A percentile compares a stretch with the other conserved stretches of the same genome.
phyloP scores from a whole-genome alignment of 2,329 filamentous ascomycete species.

The Phoma sp. region DNA sequence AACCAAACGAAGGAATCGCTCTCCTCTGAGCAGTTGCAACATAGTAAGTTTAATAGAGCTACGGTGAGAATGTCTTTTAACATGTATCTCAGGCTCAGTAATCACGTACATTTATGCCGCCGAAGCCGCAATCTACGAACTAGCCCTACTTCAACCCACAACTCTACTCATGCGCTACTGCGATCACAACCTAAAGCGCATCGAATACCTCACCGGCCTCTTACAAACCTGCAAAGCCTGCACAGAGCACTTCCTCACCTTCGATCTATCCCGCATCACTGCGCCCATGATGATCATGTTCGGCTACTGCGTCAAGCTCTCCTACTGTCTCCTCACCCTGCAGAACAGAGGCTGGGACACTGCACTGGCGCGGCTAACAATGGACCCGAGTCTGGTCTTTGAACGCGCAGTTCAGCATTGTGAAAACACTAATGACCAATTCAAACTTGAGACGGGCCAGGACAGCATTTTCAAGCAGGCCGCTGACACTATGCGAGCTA shows the following conservation, averaged over 20 bases:
- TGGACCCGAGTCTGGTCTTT: conserved; percentile 18
- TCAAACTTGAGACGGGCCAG: conserved; percentile 22
- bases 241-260: conserved; percentile 14
- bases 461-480: conserved; percentile 24
- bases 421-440: conserved; percentile 12
- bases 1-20: conserved; percentile 16
- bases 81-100: conserved; percentile 8
- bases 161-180: conserved; percentile 9
- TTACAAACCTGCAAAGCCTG: conserved; percentile 21
- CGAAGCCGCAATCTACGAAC: conserved; percentile 24
- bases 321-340: conserved; percentile 20
- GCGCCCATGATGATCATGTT: conserved; percentile 23
- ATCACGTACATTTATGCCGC: conserved; percentile 20
- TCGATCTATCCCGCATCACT: conserved; percentile 14
- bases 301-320: conserved; percentile 19
- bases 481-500: conserved; percentile 18
- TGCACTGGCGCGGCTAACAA: conserved; percentile 11
- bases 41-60: conserved; percentile 15
- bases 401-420: conserved; percentile 16
- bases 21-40: conserved; percentile 11
- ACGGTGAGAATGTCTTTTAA: background rate
- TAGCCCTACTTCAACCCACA: conserved; percentile 15
- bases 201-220: conserved; percentile 20
- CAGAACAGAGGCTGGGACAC: conserved; percentile 24
- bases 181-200: conserved; percentile 19